phyloP scores from a whole-genome alignment of 129 eudicot species.

The Chrysanthemum lavandulifolium region DNA sequence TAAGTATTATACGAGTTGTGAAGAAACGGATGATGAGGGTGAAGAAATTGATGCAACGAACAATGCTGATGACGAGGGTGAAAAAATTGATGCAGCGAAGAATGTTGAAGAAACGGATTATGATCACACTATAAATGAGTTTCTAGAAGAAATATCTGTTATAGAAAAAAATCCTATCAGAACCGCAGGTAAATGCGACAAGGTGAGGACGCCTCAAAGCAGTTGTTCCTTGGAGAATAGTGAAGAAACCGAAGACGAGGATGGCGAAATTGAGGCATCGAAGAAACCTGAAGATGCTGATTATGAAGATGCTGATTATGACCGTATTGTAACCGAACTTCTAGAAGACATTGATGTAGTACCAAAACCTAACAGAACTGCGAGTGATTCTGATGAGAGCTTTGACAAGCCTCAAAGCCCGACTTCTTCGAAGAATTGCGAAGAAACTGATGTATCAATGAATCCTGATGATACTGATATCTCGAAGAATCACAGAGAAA shows the following conservation, averaged over 20 bases:
- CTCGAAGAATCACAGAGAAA: neutral
- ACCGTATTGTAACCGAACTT: neutral
- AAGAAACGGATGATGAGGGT: neutral
- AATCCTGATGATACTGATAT: neutral
- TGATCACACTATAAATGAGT: neutral
- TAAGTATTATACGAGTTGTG: neutral
- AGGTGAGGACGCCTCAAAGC: conserved; percentile 1
- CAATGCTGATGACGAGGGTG: neutral
- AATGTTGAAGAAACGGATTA: neutral
- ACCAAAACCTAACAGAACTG: neutral
- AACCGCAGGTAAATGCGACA: conserved; percentile 1
- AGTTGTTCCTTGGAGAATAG: neutral
- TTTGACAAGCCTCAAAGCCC: neutral
- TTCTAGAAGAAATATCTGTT: neutral
- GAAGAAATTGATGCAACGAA: neutral
- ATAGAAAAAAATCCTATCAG: conserved; percentile 22
- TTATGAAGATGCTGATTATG: conserved; percentile 6
- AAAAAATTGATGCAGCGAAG: neutral
- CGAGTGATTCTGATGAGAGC: too few relatives aligned
- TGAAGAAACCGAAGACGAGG: too few relatives aligned
- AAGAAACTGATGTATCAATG: too few relatives aligned
- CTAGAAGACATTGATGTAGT: neutral
- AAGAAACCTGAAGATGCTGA: conserved; percentile 7
- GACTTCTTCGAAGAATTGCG: neutral
- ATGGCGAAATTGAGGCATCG: neutral